Percentiles rank a stretch among this genome's conserved stretches.
Conservation (phyloP, 805 yeast species). For the Candida odintsovae region DNA sequence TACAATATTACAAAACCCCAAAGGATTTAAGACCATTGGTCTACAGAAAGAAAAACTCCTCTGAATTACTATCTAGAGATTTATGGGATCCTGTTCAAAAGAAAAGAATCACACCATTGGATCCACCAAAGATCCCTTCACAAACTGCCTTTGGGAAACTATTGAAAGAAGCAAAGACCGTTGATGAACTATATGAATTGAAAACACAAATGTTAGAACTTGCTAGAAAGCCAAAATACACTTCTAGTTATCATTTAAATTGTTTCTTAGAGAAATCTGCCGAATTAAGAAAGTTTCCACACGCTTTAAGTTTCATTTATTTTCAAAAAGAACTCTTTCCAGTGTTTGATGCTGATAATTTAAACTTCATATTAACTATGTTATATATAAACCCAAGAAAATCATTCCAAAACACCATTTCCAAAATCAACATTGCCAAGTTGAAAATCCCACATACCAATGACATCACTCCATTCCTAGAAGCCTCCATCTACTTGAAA, state of each 20-base stretch:
- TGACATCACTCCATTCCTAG: slow-evolving; percentile 14
- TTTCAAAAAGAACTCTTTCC: slow-evolving; percentile 9
- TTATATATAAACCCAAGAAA: slow-evolving; percentile 19
- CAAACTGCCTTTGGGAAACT: slow-evolving; percentile 20
- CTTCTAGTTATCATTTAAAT: slow-evolving; percentile 15
- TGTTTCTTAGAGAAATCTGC: slow-evolving; percentile 19
- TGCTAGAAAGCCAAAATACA: slow-evolving; percentile 17
- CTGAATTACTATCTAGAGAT: slow-evolving; percentile 32
- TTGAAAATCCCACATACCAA: slow-evolving; percentile 5
- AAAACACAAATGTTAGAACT: slow-evolving; percentile 13
- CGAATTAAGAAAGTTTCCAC: slow-evolving; percentile 16
- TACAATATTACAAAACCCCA: slow-evolving; percentile 29
- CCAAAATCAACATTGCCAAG: slow-evolving; percentile 12
- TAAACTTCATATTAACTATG: slow-evolving; percentile 18
- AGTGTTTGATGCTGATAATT: slow-evolving; percentile 8
- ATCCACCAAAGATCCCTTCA: slow-evolving; percentile 27
- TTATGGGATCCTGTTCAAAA: slow-evolving; percentile 31
- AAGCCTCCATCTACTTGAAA: slow-evolving; percentile 14
- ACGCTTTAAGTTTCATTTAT: slow-evolving; percentile 18
- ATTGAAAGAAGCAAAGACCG: slow-evolving; percentile 16
- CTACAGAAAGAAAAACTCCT: slow-evolving; percentile 35
- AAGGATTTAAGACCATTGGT: slow-evolving; percentile 31
- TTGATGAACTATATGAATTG: slow-evolving; percentile 14
- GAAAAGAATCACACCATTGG: slow-evolving; percentile 27
- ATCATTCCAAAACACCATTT: slow-evolving; percentile 6